Base-by-base conservation (phyloP, 208 protist genomes). In the Leishmania tarentolae region DNA sequence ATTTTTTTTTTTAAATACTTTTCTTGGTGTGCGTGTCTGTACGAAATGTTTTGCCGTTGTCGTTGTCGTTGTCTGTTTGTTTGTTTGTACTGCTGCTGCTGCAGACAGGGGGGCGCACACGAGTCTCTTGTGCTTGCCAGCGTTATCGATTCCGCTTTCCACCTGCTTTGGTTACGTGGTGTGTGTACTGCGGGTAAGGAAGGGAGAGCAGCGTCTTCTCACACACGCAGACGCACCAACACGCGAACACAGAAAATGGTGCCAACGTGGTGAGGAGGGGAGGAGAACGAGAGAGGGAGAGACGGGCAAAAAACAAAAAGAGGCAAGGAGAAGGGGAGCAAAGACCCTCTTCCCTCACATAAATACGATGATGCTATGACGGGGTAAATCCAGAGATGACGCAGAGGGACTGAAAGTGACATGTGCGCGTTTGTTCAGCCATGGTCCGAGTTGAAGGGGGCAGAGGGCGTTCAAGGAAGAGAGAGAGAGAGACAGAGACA, bases 1-100 rank as follows among this genome's bases (percentile, higher is more conserved):
- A 93, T 95, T 52, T 44, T 78, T 71, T 80, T 82, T 53, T 35
- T 57, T 78, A 47, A 21, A 44, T 70, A 44, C 53, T 74, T 57
- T 37, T 4, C 3, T 61, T 53, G 50, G 65, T 71, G 70, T 42
- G 70, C 46, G 70, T 40, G 42, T 73, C 5, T n/a, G n/a, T n/a
- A n/a, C n/a, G n/a, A n/a, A n/a, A n/a, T n/a, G n/a, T n/a, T n/a
- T n/a, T n/a, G n/a, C n/a, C n/a, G n/a, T n/a, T n/a, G n/a, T n/a
- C n/a, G n/a, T 4, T 68, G 35, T 42, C 6, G 13, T 53, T 17
- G 50, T 53, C 13, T 53, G 15, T 17, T 17, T 5, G n/a, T n/a
- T n/a, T n/a, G n/a, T 53, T 53, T 9, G 15, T 21, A 17, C 50
- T 53, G 50, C 50, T 15, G 13, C 50, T 15, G 50, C 50, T 53